Base-by-base conservation (phyloP, 257 asterid species). In the Solanum clarkiae region DNA sequence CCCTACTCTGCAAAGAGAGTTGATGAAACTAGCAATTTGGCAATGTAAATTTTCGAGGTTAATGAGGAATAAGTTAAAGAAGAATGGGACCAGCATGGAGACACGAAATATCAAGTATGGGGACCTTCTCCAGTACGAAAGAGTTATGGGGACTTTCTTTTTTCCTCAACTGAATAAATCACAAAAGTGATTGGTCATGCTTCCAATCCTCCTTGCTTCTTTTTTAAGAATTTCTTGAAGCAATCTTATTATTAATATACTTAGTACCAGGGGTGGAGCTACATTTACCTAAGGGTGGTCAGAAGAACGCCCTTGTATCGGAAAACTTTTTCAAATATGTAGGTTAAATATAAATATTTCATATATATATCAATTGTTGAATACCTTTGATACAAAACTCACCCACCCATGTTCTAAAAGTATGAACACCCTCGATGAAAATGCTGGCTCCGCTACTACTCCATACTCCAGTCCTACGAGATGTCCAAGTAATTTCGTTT, bases 181-280 rank as follows among this genome's bases (percentile, higher is more conserved):
- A 75, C 82, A 77, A 77, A 77, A 15, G 63, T 77, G 65, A 77
- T 77, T 77, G 82, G 47, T 77, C 56, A 45, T 72, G 40, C 80
- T 45, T 44, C 65, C 29, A 20, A 2, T 22, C 62, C 44, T 77
- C 82, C 51, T 77, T 77, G 82, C 82, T 51, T 15, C 62, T 77
- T 77, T 47, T 77, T 77, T 77, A 77, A 77, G 82, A 53, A 77
- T 77, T 77, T 26, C 24, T 40, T 26, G 13, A 24, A 62, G 47
- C 45, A 53, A 14, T 70, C 54, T 77, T 20, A 42, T 44, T 10
- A 16, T 10, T 77, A 47, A 24, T 15, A 68, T 68, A 68, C 24
- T 68, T 49, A 14, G 45, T 26, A 26, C 26, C 26, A 26, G 26
- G 1, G 26, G 1, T 1, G 32, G 32, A 29, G 2, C 32, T 29